A percentile compares a stretch with the other conserved stretches of the same genome.
Conservation (phyloP, 768 basidiomycete species). For the Tricholoma terreum region DNA sequence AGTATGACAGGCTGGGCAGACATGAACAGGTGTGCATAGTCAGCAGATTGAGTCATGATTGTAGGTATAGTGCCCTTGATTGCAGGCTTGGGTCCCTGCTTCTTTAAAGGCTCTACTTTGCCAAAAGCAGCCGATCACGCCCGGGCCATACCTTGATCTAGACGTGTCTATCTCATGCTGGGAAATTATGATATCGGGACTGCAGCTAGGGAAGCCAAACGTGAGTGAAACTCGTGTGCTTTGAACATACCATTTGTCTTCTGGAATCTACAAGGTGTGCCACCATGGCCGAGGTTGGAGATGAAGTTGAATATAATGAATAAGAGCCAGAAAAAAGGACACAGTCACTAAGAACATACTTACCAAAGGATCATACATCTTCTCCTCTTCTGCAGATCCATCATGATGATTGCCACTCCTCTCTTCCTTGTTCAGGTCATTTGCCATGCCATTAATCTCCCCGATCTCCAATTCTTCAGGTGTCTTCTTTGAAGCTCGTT, state of each 20-base stretch:
- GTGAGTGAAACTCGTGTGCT: slow-evolving; percentile 4
- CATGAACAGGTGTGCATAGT: slow-evolving; percentile 27
- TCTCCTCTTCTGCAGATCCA: slow-evolving; percentile 7
- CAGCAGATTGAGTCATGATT: slow-evolving; percentile 18
- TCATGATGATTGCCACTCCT: slow-evolving; percentile 2
- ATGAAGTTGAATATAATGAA: slow-evolving; percentile 10
- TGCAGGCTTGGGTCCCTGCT: slow-evolving; percentile 13
- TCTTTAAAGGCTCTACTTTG: slow-evolving; percentile 10
- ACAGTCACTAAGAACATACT: slow-evolving; percentile 2
- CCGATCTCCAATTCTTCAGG: not conserved
- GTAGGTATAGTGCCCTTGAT: slow-evolving; percentile 2
- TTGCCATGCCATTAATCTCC: not conserved
- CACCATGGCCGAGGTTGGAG: slow-evolving; percentile 7
- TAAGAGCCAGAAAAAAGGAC: not conserved
- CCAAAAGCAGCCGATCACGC: slow-evolving; percentile 10
- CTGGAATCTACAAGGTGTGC: slow-evolving; percentile 4
- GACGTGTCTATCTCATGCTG: not conserved
- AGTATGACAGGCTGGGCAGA: slow-evolving; percentile 27
- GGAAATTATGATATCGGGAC: slow-evolving; percentile 10
- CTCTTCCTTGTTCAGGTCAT: not conserved
- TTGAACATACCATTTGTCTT: not conserved
- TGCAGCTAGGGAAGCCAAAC: slow-evolving; percentile 11
- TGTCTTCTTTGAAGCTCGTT: not conserved
- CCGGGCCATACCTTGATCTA: slow-evolving; percentile 5
- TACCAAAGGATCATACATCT: slow-evolving; percentile 13